Evolutionary conservation across 2,329 filamentous ascomycete species (phyloP), one percentile per base, ranked within the genome.

Genomic region (Fusarium austroafricanum): DNA sequence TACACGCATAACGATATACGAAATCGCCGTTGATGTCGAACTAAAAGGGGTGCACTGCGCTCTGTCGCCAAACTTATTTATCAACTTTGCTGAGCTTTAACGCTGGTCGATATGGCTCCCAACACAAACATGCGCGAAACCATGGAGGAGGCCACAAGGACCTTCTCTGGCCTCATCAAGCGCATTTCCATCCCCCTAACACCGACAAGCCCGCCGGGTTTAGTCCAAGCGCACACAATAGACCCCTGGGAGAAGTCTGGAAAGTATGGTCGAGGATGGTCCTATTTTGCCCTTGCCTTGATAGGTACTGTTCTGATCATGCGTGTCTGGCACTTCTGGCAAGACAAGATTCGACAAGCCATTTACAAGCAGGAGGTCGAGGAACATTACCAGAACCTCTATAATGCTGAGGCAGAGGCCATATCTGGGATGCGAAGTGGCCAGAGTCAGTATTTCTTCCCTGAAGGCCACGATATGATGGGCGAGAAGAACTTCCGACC

Each of bases 311-410:
- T 94, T 6, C 81, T 91, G 12, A 74, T 90, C 12, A 83, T 95
- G 75, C 89, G 93, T 70, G 85, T 92, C 75, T 97, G 94, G 84
- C 92, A 97, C 79, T 90, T 91, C 71, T 97, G 93, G 90, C 93
- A 94, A 72, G 94, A 97, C 82, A 96, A 96, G 81, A 93, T 97
- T 70, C 89, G 94, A 70, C 92, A 94, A 71, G 94, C 93, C 66
- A 88, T 96, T 62, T 92, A 96, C 81, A 95, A 96, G 81, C 90
- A 96, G 75, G 89, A 93, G 76, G 85, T 92, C 72, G 85, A 92
- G 75, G 85, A 89, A 72, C 86, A 90, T 72, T 89, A 87, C 76
- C 86, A 77, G 60, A 77, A 83, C 50, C 68, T 86, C 45, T 85
- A 89, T 77, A 83, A 77, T 75, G 73, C 84, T 55, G 83, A 87